These are phyloP conservation scores for Colletotrichum camelliae DNA, from an alignment of 2,329 filamentous ascomycete species.

Conservation along the genomic window DNA sequence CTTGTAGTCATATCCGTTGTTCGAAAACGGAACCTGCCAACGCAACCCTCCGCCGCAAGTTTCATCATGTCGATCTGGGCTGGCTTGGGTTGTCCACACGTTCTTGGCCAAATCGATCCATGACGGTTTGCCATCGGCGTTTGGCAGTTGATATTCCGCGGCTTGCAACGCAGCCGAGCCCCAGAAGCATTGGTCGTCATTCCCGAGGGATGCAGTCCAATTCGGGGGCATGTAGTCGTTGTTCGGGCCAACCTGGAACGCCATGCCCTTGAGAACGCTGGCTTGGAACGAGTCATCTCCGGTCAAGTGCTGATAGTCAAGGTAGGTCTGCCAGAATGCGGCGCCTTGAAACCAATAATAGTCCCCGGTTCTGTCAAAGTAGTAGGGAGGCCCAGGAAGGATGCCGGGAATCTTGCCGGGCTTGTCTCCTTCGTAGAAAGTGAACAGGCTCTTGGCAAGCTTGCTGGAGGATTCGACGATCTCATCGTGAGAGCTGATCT, in stretches of 20 bases:
- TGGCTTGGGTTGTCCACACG: slow-evolving; percentile 58
- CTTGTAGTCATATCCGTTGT: slow-evolving; percentile 72
- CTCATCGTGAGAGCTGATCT: slow-evolving; percentile 11
- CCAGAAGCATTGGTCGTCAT: slow-evolving; percentile 68
- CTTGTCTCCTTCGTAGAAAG: slow-evolving; percentile 35
- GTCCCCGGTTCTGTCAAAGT: slow-evolving; percentile 22
- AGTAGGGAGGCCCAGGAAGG: slow-evolving; percentile 26
- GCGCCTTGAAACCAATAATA: slow-evolving; percentile 42
- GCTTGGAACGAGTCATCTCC: slow-evolving; percentile 58
- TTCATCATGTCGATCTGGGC: slow-evolving; percentile 49
- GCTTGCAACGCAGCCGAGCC: slow-evolving; percentile 61
- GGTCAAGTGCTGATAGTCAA: slow-evolving; percentile 46
- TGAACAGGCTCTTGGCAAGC: slow-evolving; percentile 34
- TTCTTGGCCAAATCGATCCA: slow-evolving; percentile 63
- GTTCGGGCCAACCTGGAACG: slow-evolving; percentile 51
- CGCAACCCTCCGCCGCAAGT: slow-evolving; percentile 67
- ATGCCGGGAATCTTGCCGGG: slow-evolving; percentile 33
- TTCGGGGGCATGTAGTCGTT: slow-evolving; percentile 56
- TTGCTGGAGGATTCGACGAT: slow-evolving; percentile 24
- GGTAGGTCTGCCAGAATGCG: slow-evolving; percentile 34
- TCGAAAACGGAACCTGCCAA: slow-evolving; percentile 71
- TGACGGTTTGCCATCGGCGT: slow-evolving; percentile 44
- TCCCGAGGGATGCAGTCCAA: slow-evolving; percentile 50
- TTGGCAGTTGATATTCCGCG: slow-evolving; percentile 58
- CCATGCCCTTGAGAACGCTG: slow-evolving; percentile 47